Percentiles rank a stretch among this genome's conserved stretches.
These are phyloP conservation scores for Aspergillus intermedius DNA, from an alignment of 2,329 filamentous ascomycete species.

Conservation along the genomic window DNA sequence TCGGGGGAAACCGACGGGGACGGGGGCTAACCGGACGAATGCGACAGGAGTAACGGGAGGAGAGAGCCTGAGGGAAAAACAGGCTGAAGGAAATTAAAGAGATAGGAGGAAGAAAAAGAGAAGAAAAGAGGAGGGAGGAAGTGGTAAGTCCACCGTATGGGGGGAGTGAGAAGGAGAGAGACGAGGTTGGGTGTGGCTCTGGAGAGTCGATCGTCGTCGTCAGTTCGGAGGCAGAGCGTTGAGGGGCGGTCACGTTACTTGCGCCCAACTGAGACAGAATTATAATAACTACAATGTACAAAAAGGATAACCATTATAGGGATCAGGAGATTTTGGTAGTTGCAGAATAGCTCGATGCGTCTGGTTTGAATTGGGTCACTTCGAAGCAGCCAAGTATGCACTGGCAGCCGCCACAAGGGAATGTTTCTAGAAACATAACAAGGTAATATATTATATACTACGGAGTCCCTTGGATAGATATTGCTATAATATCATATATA, in stretches of 20 bases:
- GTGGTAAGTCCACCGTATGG: slow-evolving; percentile 2
- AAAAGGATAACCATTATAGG: background rate
- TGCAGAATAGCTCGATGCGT: background rate
- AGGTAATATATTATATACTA: no score
- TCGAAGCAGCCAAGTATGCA: no score
- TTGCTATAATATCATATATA: no score
- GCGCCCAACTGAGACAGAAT: no score
- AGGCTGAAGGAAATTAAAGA: background rate
- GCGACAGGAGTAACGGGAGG: slow-evolving; percentile 2
- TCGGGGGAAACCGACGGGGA: slow-evolving; percentile 3
- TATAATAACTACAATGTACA: background rate
- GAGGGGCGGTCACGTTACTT: slow-evolving; percentile 8
- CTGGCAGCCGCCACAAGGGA: no score
- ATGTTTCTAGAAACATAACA: no score
- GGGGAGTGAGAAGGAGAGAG: background rate
- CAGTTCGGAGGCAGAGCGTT: background rate
- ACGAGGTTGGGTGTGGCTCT: slow-evolving; percentile 12
- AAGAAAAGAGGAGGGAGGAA: slow-evolving; percentile 3
- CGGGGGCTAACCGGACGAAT: background rate
- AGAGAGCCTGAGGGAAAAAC: slow-evolving; percentile 2
- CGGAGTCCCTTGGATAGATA: no score
- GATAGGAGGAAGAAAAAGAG: slow-evolving; percentile 2
- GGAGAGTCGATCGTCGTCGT: background rate
- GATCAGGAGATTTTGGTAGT: background rate
- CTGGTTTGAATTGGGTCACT: no score